These are phyloP conservation scores for Anacardium occidentale DNA, from an alignment of 345 rosid genomes.

Conservation along the genomic window DNA sequence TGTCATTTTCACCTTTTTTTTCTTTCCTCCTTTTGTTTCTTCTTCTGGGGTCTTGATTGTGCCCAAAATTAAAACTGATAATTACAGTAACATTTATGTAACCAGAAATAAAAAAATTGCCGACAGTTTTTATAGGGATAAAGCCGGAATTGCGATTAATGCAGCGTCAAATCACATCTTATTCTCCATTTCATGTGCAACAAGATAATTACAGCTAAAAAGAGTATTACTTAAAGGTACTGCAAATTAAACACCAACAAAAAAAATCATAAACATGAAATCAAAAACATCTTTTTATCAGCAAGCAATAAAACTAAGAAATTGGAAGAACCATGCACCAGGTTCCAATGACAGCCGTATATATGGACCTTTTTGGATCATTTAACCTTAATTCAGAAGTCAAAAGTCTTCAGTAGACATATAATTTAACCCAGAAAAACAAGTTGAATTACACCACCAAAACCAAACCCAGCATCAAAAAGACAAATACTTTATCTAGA, in stretches of 20 bases:
- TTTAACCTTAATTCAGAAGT: too few relatives aligned
- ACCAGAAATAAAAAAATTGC: background rate
- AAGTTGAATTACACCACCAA: background rate
- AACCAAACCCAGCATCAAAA: background rate
- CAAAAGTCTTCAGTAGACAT: background rate
- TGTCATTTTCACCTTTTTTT: background rate
- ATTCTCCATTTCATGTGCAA: background rate
- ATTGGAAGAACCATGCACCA: too few relatives aligned
- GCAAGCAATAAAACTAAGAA: background rate
- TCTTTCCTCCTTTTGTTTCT: background rate
- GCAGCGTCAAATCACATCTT: conserved; percentile 14
- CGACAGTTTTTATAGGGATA: conserved; percentile 9
- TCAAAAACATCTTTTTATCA: too few relatives aligned
- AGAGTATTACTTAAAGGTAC: background rate
- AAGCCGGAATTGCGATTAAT: background rate
- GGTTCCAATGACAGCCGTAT: too few relatives aligned
- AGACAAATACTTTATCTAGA: background rate
- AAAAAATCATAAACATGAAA: background rate
- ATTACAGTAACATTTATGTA: background rate
- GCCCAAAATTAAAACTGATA: background rate
- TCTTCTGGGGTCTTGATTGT: background rate
- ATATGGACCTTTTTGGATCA: too few relatives aligned
- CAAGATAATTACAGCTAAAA: conserved; percentile 10
- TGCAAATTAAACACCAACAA: background rate
- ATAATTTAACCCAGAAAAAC: background rate